These are phyloP conservation scores for Rhodotorula glutinis DNA, from an alignment of 1,284 basidiomycete species.

Conservation along the genomic window DNA sequence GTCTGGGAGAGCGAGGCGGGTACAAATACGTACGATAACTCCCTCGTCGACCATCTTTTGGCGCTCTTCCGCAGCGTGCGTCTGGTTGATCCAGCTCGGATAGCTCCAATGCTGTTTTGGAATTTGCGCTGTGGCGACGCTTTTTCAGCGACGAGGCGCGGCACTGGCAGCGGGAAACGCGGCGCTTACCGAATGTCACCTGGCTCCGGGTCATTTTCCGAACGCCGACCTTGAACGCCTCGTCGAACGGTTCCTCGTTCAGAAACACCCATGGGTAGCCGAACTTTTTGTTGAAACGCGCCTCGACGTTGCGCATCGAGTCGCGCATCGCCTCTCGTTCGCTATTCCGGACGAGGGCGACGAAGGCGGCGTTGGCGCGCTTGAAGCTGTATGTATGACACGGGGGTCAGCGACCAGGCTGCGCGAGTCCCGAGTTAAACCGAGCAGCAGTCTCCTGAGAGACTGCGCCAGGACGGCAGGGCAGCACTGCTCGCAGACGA, in stretches of 20 bases:
- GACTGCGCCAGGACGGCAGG: too few species aligned
- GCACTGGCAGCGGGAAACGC: conserved; percentile 49
- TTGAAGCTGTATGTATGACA: conserved; percentile 36
- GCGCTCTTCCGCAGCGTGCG: conserved; percentile 62
- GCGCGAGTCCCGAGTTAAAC: neutral
- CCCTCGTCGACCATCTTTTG: conserved; percentile 66
- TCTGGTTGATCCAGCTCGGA: conserved; percentile 60
- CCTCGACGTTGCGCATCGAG: conserved; percentile 35
- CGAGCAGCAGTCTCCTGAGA: too few species aligned
- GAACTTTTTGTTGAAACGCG: conserved; percentile 47
- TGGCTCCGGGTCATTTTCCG: conserved; percentile 45
- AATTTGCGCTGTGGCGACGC: conserved; percentile 52
- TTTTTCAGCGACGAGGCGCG: neutral
- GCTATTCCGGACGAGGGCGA: conserved; percentile 34
- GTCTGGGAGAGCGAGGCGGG: neutral
- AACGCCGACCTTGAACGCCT: conserved; percentile 49
- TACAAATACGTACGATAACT: conserved; percentile 63
- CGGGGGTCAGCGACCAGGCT: neutral
- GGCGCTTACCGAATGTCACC: conserved; percentile 53
- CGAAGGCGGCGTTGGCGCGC: conserved; percentile 37
- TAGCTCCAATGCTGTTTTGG: conserved; percentile 75
- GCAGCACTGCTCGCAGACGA: too few species aligned
- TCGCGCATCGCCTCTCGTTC: conserved; percentile 31
- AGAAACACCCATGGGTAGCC: conserved; percentile 45
- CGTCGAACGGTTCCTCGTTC: conserved; percentile 47